A percentile compares a stretch with the other conserved stretches of the same genome.
These are phyloP conservation scores for Fusarium sp. DNA, from an alignment of 2,329 filamentous ascomycete genomes.

Conservation along the genomic window DNA sequence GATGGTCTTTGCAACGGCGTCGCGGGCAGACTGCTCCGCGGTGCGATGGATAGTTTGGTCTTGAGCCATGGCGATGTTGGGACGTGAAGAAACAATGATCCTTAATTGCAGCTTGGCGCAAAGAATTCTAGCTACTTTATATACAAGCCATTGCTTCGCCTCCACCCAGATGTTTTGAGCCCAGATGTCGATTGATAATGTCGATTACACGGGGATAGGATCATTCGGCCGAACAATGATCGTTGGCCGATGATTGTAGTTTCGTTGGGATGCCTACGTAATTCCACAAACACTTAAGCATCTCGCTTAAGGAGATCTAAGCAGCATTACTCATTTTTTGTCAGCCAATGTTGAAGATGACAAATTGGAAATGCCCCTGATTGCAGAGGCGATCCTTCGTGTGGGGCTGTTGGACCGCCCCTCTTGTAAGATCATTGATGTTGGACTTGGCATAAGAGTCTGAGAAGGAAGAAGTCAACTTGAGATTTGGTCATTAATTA, in stretches of 20 bases:
- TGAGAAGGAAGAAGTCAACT: not conserved
- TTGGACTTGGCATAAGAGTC: not conserved
- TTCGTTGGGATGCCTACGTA: not conserved
- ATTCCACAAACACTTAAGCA: not conserved
- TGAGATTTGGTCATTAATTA: not conserved
- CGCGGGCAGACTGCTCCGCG: not conserved
- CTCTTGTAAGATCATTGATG: not conserved
- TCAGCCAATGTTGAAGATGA: not conserved
- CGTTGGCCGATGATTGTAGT: not conserved
- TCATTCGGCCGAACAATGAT: not conserved
- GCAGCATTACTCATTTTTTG: not conserved
- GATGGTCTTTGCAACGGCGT: slow-evolving; percentile 4
- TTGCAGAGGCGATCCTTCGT: not conserved
- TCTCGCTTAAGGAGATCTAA: not conserved
- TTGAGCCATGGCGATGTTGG: not conserved
- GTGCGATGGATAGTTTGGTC: slow-evolving; percentile 7
- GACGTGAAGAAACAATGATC: not conserved
- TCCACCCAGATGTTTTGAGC: not conserved
- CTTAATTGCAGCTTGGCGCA: not conserved
- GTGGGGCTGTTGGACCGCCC: not conserved
- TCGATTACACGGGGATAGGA: not conserved
- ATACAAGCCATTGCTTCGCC: not conserved
- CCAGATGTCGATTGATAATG: not conserved
- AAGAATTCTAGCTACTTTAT: not conserved
- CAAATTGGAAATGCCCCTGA: not conserved